Conservation (phyloP, 2,329 filamentous ascomycete genomes). For the Elsinoe australis region DNA sequence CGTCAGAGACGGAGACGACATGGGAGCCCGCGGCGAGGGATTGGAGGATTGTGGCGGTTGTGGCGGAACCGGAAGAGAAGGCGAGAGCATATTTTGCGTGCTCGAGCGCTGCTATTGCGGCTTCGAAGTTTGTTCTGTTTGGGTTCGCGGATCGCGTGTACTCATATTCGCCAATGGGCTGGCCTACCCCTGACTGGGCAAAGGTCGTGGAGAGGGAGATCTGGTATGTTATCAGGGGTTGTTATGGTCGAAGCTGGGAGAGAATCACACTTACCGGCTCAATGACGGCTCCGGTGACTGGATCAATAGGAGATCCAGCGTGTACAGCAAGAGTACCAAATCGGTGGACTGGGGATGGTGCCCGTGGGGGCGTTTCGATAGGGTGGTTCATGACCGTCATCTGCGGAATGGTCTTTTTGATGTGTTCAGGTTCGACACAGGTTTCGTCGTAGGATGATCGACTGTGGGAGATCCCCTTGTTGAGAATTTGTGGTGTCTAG, state of each 20-base stretch:
- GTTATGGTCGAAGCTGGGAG: background rate
- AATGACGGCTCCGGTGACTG: conserved; percentile 88
- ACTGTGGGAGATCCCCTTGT: too few species aligned
- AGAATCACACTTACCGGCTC: conserved; percentile 50
- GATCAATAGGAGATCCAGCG: conserved; percentile 84
- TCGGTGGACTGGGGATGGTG: conserved; percentile 64
- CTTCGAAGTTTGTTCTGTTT: conserved; percentile 91
- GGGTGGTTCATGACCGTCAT: conserved; percentile 36
- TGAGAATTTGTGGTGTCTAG: too few species aligned
- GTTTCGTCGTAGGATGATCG: background rate
- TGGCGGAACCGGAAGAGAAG: conserved; percentile 88
- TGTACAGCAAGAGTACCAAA: conserved; percentile 96
- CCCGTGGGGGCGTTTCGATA: conserved; percentile 65
- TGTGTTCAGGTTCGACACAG: too few species aligned
- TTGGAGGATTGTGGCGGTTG: conserved; percentile 88
- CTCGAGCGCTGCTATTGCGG: conserved; percentile 83
- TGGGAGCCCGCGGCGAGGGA: conserved; percentile 85
- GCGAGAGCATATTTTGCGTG: conserved; percentile 87
- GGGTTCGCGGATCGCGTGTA: conserved; percentile 92
- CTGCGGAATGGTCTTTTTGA: background rate
- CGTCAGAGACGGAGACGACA: conserved; percentile 92
- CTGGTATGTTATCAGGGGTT: conserved; percentile 28
- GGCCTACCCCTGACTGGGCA: conserved; percentile 79
- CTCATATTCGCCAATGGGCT: conserved; percentile 82
- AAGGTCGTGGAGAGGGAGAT: conserved; percentile 97